Base-by-base conservation (phyloP, 306 rosid genomes). In the Begonia fuchsioides region DNA sequence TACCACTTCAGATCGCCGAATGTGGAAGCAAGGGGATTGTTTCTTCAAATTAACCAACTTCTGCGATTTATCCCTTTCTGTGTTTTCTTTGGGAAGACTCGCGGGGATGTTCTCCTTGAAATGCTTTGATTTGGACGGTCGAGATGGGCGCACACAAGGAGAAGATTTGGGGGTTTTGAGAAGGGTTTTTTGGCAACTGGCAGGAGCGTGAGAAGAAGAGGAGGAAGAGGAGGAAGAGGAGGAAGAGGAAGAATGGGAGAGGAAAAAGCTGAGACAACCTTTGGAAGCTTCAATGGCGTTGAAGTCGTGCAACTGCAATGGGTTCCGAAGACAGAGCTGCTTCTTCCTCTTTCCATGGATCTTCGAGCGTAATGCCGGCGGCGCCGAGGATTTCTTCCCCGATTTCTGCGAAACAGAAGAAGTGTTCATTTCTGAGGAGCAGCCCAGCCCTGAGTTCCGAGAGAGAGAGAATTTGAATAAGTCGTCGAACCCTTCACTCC, bases 221-320 rank as follows among this genome's bases (percentile, higher is more conserved):
- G 8, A 26, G 35, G 35, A 26, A n/a, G n/a, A n/a, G n/a, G n/a
- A n/a, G n/a, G n/a, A n/a, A n/a, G n/a, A n/a, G n/a, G n/a, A n/a
- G n/a, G n/a, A n/a, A 26, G 35, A 26, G 5, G 86, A 68, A 38
- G 72, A 38, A 38, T 73, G 68, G 26, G 75, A 58, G 47, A 68
- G 78, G 68, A 82, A 66, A 61, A 77, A 82, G 75, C 75, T 72
- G 60, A 87, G 92, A 61, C 94, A 77, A 14, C 90, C 96, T 55
- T 58, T 72, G n/a, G 82, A 83, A 41, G 76, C 71, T 59, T 82
- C 90, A 38, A 57, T 32, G 54, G 60, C 73, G 51, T 77, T 72
- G 13, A 74, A 58, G 69, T 75, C 77, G 63, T 66, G 77, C 40
- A 80, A 70, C 8, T 76, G 94, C 7, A 26, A 26, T 26, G 35